phyloP scores from a whole-genome alignment of 352 stramenopile genomes.

The Phytophthora pisi region DNA sequence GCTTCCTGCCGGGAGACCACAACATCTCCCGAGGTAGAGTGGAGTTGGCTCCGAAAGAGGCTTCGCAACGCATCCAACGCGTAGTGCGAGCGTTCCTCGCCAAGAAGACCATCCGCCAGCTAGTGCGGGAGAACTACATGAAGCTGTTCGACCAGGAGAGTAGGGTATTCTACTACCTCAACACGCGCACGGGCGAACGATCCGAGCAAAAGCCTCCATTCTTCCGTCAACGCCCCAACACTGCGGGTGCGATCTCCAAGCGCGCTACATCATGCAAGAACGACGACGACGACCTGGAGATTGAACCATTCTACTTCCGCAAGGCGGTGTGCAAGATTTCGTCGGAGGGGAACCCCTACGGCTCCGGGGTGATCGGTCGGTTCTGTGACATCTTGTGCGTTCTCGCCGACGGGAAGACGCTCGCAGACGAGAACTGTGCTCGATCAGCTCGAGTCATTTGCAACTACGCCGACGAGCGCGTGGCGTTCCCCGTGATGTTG shows the following conservation, averaged over 20 bases:
- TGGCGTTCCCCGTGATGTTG: constrained; percentile 57
- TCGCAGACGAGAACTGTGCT: constrained; percentile 46
- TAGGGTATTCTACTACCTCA: constrained; percentile 72
- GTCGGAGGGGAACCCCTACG: constrained; percentile 48
- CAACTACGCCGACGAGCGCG: constrained; percentile 52
- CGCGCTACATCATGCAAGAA: neutral
- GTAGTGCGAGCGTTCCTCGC: constrained; percentile 47
- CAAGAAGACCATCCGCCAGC: constrained; percentile 37
- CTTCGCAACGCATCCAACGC: constrained; percentile 59
- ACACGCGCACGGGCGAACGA: constrained; percentile 52
- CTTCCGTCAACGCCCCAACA: constrained; percentile 36
- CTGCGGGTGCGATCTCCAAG: constrained; percentile 6
- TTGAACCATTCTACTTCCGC: constrained; percentile 70
- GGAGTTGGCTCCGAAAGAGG: constrained; percentile 38
- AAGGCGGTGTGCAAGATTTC: constrained; percentile 68
- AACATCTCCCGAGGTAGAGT: constrained; percentile 24
- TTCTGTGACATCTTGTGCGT: constrained; percentile 62
- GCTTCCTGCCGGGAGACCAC: constrained; percentile 44
- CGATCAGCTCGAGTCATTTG: constrained; percentile 50
- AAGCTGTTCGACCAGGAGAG: constrained; percentile 64
- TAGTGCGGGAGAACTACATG: constrained; percentile 77
- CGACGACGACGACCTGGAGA: constrained; percentile 56
- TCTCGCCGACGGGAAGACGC: constrained; percentile 52
- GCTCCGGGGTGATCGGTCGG: constrained; percentile 50
- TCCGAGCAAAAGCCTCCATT: constrained; percentile 55